Evolutionary conservation across 2,329 filamentous ascomycete species (phyloP).

Genomic region (Teratosphaeria viscida): DNA sequence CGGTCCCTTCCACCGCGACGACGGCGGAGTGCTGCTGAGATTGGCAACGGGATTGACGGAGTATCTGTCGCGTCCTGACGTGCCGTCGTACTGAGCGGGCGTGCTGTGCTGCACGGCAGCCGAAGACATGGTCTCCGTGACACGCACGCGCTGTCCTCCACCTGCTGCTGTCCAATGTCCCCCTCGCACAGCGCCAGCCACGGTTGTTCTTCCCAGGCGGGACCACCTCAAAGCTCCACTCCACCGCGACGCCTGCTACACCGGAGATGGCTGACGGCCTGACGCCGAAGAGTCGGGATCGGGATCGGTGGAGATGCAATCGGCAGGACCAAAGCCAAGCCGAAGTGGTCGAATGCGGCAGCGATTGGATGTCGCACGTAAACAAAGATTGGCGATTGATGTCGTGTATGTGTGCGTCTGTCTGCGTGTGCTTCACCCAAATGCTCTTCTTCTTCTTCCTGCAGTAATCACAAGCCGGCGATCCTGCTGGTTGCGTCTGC

Average conservation of each 20-base stretch:
- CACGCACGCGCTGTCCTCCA: not conserved
- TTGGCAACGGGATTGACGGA: slow-evolving; percentile 8
- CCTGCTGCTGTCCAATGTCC: not conserved
- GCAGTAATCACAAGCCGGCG: not conserved
- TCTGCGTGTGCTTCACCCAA: not conserved
- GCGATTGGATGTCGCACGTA: not conserved
- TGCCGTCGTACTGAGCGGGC: slow-evolving; percentile 17
- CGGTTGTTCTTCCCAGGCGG: not conserved
- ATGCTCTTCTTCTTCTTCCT: not conserved
- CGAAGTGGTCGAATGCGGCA: not conserved
- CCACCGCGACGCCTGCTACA: not conserved
- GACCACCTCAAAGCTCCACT: not conserved
- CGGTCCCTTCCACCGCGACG: slow-evolving; percentile 28
- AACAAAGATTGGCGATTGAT: not conserved
- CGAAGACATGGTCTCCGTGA: slow-evolving; percentile 18
- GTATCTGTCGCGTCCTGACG: slow-evolving; percentile 9
- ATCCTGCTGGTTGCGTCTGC: not conserved
- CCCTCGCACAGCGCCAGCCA: not conserved
- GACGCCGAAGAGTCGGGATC: not conserved
- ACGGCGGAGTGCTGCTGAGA: slow-evolving; percentile 22
- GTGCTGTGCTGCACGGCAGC: slow-evolving; percentile 22
- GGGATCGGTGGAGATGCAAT: not conserved
- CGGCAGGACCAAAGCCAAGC: not conserved
- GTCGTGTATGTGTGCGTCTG: not conserved
- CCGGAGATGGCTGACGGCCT: not conserved